Evolutionary conservation across 768 basidiomycete genomes (phyloP), one percentile per base, ranked within the genome.

Genomic region (Dioszegia hungarica): DNA sequence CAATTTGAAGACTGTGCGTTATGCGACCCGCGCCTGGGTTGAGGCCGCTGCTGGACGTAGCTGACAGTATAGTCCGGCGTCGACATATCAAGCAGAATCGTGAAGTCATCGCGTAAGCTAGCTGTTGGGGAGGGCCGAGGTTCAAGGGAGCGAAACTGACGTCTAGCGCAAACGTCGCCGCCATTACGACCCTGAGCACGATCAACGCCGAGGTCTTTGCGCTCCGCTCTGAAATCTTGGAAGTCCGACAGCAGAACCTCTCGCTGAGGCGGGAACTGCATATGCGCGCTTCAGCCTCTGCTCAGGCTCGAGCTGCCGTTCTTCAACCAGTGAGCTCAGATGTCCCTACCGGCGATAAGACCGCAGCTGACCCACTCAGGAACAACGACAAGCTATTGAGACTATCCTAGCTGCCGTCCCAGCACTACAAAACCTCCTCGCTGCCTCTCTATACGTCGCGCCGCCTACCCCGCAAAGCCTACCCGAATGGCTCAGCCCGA

Each of bases 21-120:
- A 6, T 24, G 9, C 12, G 10, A 24, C 3, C 28, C 33, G 14
- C 8, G 28, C 6, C 6, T 20, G 8, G 9, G 11, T 28, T 11
- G 41, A 24, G 17, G 17, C 22, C 17, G 39, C 5, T n/a, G 39
- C 5, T 6, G 20, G 6, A n/a, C n/a, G 39, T 5, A 44, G 37
- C 50, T 62, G 60, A 54, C 39, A 37, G n/a, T 43, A 15, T 20
- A 70, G 68, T 70, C 31, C 65, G 65, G 3, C 20, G 59, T 25
- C 49, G 59, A 45, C 68, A 70, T 47, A 55, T 51, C 29, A 64
- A 55, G 47, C 68, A 70, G 37, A 70, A 70, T 39, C 67, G 62
- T 41, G 68, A 70, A 19, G 64, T 70, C 36, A 65, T 70, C 36
- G 28, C 47, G 67, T 68, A 37, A 24, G 64, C 52, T 14, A n/a